Percentiles rank a stretch among this genome's conserved stretches.
phyloP scores from a whole-genome alignment of 352 stramenopile genomes.

The Phytophthora boehmeriae region DNA sequence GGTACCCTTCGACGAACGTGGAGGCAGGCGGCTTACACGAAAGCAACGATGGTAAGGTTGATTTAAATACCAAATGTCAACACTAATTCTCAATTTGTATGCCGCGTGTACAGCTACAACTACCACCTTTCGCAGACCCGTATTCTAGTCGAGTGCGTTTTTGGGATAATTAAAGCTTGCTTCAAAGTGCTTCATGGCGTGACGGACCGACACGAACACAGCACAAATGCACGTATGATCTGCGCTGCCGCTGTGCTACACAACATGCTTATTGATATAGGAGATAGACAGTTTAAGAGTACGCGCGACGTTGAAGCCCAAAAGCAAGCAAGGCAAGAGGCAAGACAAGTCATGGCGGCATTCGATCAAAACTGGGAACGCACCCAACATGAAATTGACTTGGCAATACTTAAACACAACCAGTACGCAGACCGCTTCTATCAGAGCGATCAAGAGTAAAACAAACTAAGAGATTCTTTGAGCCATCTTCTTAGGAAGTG shows the following conservation, averaged over 20 bases:
- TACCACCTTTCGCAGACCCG: not conserved
- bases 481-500: too few species aligned
- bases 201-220: conserved; percentile 6
- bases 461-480: not conserved
- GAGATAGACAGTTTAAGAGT: conserved; percentile 10
- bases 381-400: conserved; percentile 17
- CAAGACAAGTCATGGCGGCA: conserved; percentile 7
- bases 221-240: conserved; percentile 12
- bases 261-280: conserved; percentile 15
- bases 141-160: conserved; percentile 12
- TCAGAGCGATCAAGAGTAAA: conserved; percentile 14
- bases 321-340: not conserved
- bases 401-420: conserved; percentile 15
- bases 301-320: not conserved
- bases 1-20: conserved; percentile 6
- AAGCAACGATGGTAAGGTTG: conserved; percentile 4
- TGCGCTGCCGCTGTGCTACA: conserved; percentile 9
- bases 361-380: conserved; percentile 12
- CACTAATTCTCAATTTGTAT: not conserved
- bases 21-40: not conserved
- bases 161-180: not conserved
- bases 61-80: not conserved
- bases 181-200: conserved; percentile 12
- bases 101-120: not conserved
- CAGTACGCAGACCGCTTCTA: conserved; percentile 16